phyloP scores from a whole-genome alignment of 495 filamentous ascomycete genomes.

The Daldinia vernicosa region DNA sequence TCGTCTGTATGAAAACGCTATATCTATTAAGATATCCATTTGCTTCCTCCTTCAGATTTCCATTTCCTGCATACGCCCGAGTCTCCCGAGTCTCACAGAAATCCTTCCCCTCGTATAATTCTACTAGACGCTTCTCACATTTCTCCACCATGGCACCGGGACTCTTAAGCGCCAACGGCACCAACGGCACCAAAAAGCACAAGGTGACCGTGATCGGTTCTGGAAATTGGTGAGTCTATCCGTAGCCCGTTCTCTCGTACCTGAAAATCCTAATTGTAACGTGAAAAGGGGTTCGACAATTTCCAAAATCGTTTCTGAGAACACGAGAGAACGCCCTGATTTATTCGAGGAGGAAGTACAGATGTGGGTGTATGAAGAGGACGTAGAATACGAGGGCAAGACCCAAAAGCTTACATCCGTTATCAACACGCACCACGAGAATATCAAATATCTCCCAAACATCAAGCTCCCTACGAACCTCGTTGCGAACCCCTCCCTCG shows the following conservation, averaged over 20 bases:
- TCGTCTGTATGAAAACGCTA: slow-evolving; percentile 29
- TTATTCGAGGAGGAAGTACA: slow-evolving; percentile 89
- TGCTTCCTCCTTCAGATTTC: slow-evolving; percentile 28
- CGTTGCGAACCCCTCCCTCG: slow-evolving; percentile 86
- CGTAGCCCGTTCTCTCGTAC: not conserved
- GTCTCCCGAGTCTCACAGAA: slow-evolving; percentile 15
- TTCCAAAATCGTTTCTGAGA: slow-evolving; percentile 95
- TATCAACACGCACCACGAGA: slow-evolving; percentile 94
- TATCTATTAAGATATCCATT: slow-evolving; percentile 33
- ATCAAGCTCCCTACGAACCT: slow-evolving; percentile 87
- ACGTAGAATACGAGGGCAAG: slow-evolving; percentile 74
- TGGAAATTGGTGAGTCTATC: slow-evolving; percentile 83
- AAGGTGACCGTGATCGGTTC: slow-evolving; percentile 95
- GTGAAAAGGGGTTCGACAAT: slow-evolving; percentile 86
- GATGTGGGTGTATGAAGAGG: slow-evolving; percentile 98
- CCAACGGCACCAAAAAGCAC: slow-evolving; percentile 70
- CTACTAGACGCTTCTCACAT: slow-evolving; percentile 17
- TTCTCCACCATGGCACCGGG: slow-evolving; percentile 32
- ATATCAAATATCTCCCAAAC: slow-evolving; percentile 93
- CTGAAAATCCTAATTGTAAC: slow-evolving; percentile 22
- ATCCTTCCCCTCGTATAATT: slow-evolving; percentile 8
- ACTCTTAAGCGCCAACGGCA: slow-evolving; percentile 42
- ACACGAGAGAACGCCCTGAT: slow-evolving; percentile 75
- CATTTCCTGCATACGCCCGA: slow-evolving; percentile 23
- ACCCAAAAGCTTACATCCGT: slow-evolving; percentile 86